A percentile compares a stretch with the other conserved stretches of the same genome.
Evolutionary conservation across 139 green algal genomes (phyloP).

Genomic region (Chlamydomonas incerta): DNA sequence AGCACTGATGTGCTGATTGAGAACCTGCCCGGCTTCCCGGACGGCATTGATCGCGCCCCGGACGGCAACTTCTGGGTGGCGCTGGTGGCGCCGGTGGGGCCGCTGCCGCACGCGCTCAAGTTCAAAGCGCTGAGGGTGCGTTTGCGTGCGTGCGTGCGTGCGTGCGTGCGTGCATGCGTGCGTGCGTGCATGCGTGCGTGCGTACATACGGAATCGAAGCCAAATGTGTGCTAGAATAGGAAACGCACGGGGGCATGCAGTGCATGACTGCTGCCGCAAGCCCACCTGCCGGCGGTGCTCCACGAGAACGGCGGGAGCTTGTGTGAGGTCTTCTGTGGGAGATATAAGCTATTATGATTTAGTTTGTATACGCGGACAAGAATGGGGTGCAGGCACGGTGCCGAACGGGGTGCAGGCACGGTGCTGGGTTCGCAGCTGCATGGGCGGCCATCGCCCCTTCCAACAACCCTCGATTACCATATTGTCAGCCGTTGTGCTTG

Average conservation of each 20-base stretch:
- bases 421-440: no score
- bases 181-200: background rate
- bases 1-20: background rate
- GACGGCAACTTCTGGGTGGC: conserved; percentile 9
- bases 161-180: background rate
- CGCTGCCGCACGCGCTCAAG: background rate
- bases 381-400: no score
- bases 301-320: no score
- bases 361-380: no score
- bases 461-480: no score
- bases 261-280: no score
- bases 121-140: background rate
- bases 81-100: background rate
- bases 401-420: no score
- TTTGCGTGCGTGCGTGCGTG: background rate
- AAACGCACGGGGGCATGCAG: no score
- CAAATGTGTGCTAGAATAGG: background rate
- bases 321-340: no score
- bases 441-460: no score
- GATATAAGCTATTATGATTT: no score
- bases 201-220: background rate
- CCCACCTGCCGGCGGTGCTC: no score
- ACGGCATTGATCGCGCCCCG: background rate
- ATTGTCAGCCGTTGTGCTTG: background rate
- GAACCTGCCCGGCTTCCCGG: background rate